Base-by-base conservation (phyloP, 805 yeast genomes). In the Cyberlindnera petersonii region DNA sequence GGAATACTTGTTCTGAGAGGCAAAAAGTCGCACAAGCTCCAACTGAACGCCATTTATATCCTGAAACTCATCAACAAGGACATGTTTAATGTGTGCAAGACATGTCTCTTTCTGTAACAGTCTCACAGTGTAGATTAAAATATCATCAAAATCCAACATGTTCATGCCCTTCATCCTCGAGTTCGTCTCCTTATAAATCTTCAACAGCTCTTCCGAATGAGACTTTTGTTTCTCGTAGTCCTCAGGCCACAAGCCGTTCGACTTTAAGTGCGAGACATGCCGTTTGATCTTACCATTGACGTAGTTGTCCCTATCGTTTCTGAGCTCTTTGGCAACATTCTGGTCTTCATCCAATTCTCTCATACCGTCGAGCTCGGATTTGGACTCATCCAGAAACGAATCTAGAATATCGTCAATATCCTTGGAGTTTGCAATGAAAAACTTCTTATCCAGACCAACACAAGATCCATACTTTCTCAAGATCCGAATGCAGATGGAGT, bases 51-150 rank as follows among this genome's bases (percentile, higher is more conserved):
- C 67, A 50, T 84, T 86, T 0, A 97, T 88, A 52, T 93, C 98
- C 63, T 91, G 98, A 53, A 88, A 91, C 61, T 91, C 98, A 62
- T 91, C 98, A 6, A 93, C 86, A 15, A 91, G 65, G 0, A 88
- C 87, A 52, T 87, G 93, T 46, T 75, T 65, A 4, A 83, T 61
- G 35, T 33, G 24, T 4, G 65, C 21, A 9, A 53, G 39, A 20
- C 48, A 42, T 9, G 24, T 33, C 5, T 38, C 22, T 9, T 26
- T 16, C 18, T 62, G 44, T 11, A 89, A 55, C 9, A 89, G 63
- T 13, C 64, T 59, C 43, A 67, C 64, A 17, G 87, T 71, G 30
- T 65, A 60, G 30, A 86, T 53, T 22, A 93, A 64, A 37, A 93
- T 68, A 55, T 88, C 96, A 56, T 91, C 97, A 59, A 87, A 91